phyloP scores from a whole-genome alignment of 306 rosid genomes.

The Elaeagnus macrophylla region DNA sequence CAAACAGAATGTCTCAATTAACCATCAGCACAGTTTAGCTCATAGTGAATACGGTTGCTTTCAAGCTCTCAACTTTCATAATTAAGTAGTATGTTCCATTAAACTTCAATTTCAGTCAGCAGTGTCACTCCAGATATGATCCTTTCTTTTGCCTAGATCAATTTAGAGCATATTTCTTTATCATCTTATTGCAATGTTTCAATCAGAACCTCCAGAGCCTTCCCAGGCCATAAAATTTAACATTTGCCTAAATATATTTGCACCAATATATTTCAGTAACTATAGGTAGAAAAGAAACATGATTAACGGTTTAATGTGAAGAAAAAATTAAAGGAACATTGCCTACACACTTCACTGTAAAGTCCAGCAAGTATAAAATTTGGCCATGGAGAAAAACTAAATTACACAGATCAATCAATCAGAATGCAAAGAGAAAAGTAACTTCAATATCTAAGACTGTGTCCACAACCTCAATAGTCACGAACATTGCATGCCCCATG shows the following conservation, averaged over 20 bases:
- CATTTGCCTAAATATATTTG: no score
- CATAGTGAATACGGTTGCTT: no score
- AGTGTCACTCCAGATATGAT: background rate
- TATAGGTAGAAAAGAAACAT: background rate
- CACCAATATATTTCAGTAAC: no score
- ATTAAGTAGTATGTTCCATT: background rate
- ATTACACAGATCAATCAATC: background rate
- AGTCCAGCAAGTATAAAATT: background rate
- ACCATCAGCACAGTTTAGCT: background rate
- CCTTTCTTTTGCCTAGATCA: background rate
- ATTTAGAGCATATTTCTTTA: background rate
- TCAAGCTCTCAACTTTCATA: background rate
- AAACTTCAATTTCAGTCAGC: background rate
- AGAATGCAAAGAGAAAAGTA: background rate
- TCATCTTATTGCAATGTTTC: no score
- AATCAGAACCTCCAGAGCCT: no score
- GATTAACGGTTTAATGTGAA: background rate
- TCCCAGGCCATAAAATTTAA: no score
- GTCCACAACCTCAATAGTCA: constrained; percentile 81
- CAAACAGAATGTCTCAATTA: no score
- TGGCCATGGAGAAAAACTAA: background rate
- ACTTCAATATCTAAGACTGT: background rate
- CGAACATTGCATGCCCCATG: constrained; percentile 99
- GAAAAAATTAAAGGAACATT: background rate
- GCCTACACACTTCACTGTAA: background rate